A percentile compares a stretch with the other conserved stretches of the same genome.
Conservation (phyloP, 495 filamentous ascomycete species). For the Trichodelitschia bisporula region DNA sequence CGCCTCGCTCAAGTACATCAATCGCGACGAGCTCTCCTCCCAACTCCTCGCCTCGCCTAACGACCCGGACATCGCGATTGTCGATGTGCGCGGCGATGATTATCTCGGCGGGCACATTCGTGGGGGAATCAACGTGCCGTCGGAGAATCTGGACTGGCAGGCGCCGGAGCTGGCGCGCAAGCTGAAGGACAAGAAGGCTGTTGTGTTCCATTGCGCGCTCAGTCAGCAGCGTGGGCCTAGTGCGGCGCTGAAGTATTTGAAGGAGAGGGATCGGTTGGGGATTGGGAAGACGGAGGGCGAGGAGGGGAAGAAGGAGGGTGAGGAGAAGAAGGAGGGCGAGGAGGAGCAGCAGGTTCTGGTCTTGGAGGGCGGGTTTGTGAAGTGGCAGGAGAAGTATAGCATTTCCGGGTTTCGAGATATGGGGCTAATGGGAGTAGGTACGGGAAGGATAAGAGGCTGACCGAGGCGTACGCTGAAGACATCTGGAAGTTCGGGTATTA, state of each 20-base stretch:
- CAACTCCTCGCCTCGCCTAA: slow-evolving; percentile 15
- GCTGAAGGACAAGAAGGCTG: slow-evolving; percentile 50
- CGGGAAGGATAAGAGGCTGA: slow-evolving; percentile 55
- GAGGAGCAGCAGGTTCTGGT: slow-evolving; percentile 44
- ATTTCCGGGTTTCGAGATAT: slow-evolving; percentile 8
- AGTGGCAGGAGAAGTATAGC: slow-evolving; percentile 71
- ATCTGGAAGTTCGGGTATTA: slow-evolving; percentile 57
- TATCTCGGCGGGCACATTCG: slow-evolving; percentile 81
- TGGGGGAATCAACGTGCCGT: slow-evolving; percentile 49
- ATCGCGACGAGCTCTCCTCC: slow-evolving; percentile 32
- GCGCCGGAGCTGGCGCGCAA: slow-evolving; percentile 62
- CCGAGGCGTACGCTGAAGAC: slow-evolving; percentile 65
- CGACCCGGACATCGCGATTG: slow-evolving; percentile 28
- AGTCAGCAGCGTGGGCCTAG: slow-evolving; percentile 65
- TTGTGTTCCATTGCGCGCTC: slow-evolving; percentile 91
- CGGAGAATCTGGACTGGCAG: slow-evolving; percentile 39
- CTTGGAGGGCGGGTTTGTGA: slow-evolving; percentile 64
- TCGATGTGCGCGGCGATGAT: slow-evolving; percentile 83
- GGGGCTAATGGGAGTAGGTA: slow-evolving; percentile 15
- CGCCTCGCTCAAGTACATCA: slow-evolving; percentile 36
- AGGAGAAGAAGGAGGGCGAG: slow-evolving; percentile 4
- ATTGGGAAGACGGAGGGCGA: slow-evolving; percentile 11
- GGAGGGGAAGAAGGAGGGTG: slow-evolving; percentile 6
- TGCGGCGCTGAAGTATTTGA: slow-evolving; percentile 43
- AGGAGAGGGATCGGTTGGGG: slow-evolving; percentile 29